Conservation (phyloP, 2,329 filamentous ascomycete species). For the Calonectria fujianensis region DNA sequence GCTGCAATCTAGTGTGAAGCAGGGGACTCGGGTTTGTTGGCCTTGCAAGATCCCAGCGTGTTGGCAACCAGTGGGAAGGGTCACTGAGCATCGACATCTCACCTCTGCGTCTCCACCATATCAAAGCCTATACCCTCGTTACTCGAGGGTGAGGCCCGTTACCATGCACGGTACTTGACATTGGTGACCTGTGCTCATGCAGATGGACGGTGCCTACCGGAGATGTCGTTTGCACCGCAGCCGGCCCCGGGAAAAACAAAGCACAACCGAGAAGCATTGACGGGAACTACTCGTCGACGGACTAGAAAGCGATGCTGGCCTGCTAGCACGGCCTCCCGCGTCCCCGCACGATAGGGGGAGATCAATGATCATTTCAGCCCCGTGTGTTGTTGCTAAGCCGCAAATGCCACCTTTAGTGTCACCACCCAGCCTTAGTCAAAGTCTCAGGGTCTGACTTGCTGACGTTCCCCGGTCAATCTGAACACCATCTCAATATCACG, state of each 20-base stretch:
- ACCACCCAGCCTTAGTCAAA: conserved; percentile 15
- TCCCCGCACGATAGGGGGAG: not conserved
- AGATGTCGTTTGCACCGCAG: not conserved
- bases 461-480: not conserved
- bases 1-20: not conserved
- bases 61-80: conserved; percentile 12
- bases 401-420: not conserved
- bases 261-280: not conserved
- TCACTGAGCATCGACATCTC: conserved; percentile 5
- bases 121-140: not conserved
- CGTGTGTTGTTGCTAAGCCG: conserved; percentile 13
- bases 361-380: not conserved
- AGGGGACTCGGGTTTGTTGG: not conserved
- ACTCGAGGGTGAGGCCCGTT: not conserved
- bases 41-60: not conserved
- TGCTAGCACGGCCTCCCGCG: not conserved
- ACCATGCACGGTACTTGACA: not conserved
- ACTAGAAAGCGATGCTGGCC: not conserved
- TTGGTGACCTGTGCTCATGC: not conserved
- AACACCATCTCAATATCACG: not conserved
- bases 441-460: not conserved
- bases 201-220: not conserved
- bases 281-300: not conserved
- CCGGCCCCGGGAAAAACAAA: not conserved
- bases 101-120: not conserved